Percentiles rank a stretch among this genome's conserved stretches.
These are phyloP conservation scores for Schizothecium vesticola DNA, from an alignment of 495 filamentous ascomycete genomes.

Conservation along the genomic window DNA sequence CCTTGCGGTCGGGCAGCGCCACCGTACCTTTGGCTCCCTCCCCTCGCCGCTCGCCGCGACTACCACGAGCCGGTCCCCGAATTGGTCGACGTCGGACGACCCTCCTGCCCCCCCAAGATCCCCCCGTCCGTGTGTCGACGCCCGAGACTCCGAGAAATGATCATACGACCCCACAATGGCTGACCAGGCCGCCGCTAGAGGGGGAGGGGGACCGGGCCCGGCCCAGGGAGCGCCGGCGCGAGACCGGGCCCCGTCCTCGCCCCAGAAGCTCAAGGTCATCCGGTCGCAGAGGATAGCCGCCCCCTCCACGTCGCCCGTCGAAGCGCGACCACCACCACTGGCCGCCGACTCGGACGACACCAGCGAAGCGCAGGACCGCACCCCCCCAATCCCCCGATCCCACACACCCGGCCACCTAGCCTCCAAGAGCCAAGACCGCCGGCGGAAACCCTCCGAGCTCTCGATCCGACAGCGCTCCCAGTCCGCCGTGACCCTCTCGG, in stretches of 20 bases:
- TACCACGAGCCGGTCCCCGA: neutral
- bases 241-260: slow-evolving; percentile 29
- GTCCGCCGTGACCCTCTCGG: slow-evolving; percentile 32
- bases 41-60: neutral
- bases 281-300: slow-evolving; percentile 40
- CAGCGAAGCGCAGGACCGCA: slow-evolving; percentile 23
- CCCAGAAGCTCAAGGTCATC: slow-evolving; percentile 31
- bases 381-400: slow-evolving; percentile 38
- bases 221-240: slow-evolving; percentile 9
- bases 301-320: slow-evolving; percentile 24
- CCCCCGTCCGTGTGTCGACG: slow-evolving; percentile 13
- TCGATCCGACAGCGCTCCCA: slow-evolving; percentile 47
- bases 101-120: neutral
- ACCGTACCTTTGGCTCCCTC: neutral
- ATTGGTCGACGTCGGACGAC: neutral
- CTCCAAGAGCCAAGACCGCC: slow-evolving; percentile 43
- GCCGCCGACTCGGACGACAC: slow-evolving; percentile 22
- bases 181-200: slow-evolving; percentile 30
- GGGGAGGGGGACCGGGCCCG: slow-evolving; percentile 19
- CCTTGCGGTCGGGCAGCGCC: neutral
- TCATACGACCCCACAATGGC: slow-evolving; percentile 32
- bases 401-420: slow-evolving; percentile 52
- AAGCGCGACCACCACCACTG: slow-evolving; percentile 16
- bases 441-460: slow-evolving; percentile 42
- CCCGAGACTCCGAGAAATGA: slow-evolving; percentile 23